These are phyloP conservation scores for Mallotus nudiflorus DNA, from an alignment of 345 rosid species.

Conservation along the genomic window DNA sequence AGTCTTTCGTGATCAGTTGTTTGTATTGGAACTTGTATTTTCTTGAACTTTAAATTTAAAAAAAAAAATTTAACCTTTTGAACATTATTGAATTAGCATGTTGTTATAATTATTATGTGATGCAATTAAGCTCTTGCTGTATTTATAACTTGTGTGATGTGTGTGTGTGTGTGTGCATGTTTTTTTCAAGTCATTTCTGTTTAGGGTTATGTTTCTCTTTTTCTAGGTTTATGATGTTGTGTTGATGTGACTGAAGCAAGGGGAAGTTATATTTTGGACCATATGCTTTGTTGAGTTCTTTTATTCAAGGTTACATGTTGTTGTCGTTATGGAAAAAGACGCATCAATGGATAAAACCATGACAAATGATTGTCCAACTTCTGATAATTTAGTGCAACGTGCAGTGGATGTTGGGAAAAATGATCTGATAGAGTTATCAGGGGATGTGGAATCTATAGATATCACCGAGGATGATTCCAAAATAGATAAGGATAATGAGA, in stretches of 20 bases:
- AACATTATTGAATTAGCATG: background rate
- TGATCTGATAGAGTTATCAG: slow-evolving; percentile 19
- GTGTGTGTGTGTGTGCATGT: background rate
- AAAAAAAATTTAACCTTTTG: no score
- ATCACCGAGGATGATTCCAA: slow-evolving; percentile 23
- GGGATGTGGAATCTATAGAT: slow-evolving; percentile 32
- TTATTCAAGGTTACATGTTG: slow-evolving; percentile 10
- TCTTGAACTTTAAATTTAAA: no score
- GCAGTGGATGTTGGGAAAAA: slow-evolving; percentile 19
- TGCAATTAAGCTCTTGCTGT: background rate
- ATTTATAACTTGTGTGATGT: background rate
- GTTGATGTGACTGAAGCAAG: slow-evolving; percentile 2
- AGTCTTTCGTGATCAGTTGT: no score
- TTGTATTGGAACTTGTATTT: no score
- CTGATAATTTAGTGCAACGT: slow-evolving; percentile 30
- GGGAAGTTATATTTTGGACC: slow-evolving; percentile 12
- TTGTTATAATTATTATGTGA: background rate
- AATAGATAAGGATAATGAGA: slow-evolving; percentile 21
- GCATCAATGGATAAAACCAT: slow-evolving; percentile 14
- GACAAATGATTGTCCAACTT: slow-evolving; percentile 15
- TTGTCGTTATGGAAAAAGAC: slow-evolving; percentile 30
- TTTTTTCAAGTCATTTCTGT: background rate
- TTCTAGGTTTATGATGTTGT: slow-evolving; percentile 20
- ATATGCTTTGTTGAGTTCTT: slow-evolving; percentile 23
- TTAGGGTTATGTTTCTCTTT: background rate